A percentile compares a stretch with the other conserved stretches of the same genome.
These are phyloP conservation scores for Anaeramoeba ignava DNA, from an alignment of 78 protist species.

Conservation along the genomic window DNA sequence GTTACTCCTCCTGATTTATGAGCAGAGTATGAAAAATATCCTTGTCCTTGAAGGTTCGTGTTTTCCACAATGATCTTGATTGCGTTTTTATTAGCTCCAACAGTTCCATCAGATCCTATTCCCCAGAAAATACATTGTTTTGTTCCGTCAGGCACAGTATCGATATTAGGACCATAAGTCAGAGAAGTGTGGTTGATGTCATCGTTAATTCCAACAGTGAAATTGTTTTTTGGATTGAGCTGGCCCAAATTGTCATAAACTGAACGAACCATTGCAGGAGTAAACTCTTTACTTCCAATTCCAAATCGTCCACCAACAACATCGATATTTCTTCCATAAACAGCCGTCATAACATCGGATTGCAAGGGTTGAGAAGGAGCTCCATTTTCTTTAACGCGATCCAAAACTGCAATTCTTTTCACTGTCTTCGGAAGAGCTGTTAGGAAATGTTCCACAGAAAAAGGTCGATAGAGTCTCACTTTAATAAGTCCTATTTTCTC, in stretches of 20 bases:
- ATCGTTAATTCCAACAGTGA: conserved; percentile 43
- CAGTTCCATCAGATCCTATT: conserved; percentile 63
- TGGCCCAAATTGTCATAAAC: conserved; percentile 31
- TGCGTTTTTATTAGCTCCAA: conserved; percentile 58
- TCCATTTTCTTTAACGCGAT: conserved; percentile 40
- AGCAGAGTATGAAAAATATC: conserved; percentile 54
- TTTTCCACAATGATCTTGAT: conserved; percentile 37
- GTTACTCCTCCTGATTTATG: conserved; percentile 49
- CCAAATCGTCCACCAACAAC: conserved; percentile 48
- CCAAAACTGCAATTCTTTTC: conserved; percentile 38
- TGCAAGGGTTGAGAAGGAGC: conserved; percentile 44
- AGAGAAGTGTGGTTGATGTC: conserved; percentile 39
- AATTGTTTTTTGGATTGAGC: conserved; percentile 24
- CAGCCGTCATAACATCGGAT: conserved; percentile 34
- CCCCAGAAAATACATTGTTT: conserved; percentile 50
- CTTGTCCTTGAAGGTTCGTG: conserved; percentile 34
- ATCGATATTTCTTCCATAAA: not conserved
- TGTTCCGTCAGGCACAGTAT: conserved; percentile 35
- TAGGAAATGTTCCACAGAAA: conserved; percentile 20
- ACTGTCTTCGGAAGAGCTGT: conserved; percentile 38
- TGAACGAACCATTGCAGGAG: conserved; percentile 31
- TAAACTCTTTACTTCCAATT: conserved; percentile 53
- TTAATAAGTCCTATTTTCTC: conserved; percentile 36
- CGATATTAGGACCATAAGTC: not conserved
- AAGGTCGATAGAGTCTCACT: conserved; percentile 56